A percentile compares a stretch with the other conserved stretches of the same genome.
phyloP scores from a whole-genome alignment of 176 grass and related monocot species.

The Poa annua region DNA sequence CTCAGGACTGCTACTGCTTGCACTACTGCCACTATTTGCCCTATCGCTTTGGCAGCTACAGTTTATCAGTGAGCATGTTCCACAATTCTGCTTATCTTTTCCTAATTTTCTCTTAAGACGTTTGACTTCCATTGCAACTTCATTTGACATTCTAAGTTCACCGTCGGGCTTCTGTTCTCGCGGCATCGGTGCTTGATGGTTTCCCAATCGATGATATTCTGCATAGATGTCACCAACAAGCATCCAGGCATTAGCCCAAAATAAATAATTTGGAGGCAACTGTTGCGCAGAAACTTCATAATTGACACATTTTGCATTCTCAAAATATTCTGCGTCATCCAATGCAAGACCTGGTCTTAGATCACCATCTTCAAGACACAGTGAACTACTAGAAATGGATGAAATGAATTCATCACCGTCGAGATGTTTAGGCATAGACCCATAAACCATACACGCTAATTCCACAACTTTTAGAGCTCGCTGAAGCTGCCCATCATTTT shows the following conservation, averaged over 20 bases:
- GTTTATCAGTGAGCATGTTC: conserved; percentile 89
- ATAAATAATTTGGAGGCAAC: conserved; percentile 65
- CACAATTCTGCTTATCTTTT: conserved; percentile 79
- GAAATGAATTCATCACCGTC: conserved; percentile 92
- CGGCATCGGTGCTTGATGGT: conserved; percentile 54
- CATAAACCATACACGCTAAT: conserved; percentile 92
- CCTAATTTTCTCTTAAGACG: conserved; percentile 95
- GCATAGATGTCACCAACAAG: conserved; percentile 91
- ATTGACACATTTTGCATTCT: conserved; percentile 38
- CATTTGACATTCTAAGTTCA: conserved; percentile 83
- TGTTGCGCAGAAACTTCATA: conserved; percentile 46
- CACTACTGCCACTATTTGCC: conserved; percentile 86
- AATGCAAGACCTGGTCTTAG: conserved; percentile 52
- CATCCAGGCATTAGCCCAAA: conserved; percentile 92
- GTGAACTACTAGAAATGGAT: conserved; percentile 66
- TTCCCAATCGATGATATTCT: conserved; percentile 75
- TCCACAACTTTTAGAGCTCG: conserved; percentile 89
- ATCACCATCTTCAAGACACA: conserved; percentile 40
- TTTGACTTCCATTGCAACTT: conserved; percentile 98
- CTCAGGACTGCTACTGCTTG: conserved; percentile 83
- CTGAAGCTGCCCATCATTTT: conserved; percentile 75
- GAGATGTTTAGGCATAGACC: conserved; percentile 94
- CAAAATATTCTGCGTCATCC: conserved; percentile 50
- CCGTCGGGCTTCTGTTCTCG: conserved; percentile 54
- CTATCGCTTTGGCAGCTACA: conserved; percentile 96